Percentiles rank a stretch among this genome's conserved stretches.
phyloP scores from a whole-genome alignment of 306 rosid genomes.

The Quercus agrifolia region DNA sequence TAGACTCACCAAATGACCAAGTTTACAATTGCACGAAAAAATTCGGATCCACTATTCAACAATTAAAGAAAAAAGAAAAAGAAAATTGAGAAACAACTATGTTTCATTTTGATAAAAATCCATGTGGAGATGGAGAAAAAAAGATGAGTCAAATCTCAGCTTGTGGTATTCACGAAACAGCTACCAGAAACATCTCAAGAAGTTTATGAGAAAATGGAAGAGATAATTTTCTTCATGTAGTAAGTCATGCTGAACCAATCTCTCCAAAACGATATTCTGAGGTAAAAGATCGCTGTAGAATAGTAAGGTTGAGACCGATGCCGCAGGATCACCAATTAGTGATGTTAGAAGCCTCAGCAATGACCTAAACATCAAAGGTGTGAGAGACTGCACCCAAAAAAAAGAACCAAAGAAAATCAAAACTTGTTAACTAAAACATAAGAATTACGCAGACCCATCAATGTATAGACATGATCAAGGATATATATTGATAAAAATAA shows the following conservation, averaged over 20 bases:
- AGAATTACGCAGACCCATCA: too few species aligned
- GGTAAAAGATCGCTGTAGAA: constrained; percentile 67
- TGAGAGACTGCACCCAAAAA: constrained; percentile 46
- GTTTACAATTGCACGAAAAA: neutral
- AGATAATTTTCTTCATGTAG: constrained; percentile 48
- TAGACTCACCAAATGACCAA: neutral
- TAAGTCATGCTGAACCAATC: constrained; percentile 59
- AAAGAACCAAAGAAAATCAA: neutral
- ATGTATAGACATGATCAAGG: too few species aligned
- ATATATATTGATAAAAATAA: too few species aligned
- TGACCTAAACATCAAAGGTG: constrained; percentile 53
- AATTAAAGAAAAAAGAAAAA: neutral
- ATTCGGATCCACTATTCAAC: neutral
- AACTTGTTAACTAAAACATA: neutral
- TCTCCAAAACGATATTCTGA: constrained; percentile 33
- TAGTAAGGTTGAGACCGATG: constrained; percentile 51
- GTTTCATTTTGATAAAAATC: neutral
- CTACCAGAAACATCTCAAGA: constrained; percentile 47
- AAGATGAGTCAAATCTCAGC: neutral
- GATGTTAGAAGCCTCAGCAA: constrained; percentile 48
- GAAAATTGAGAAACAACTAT: neutral
- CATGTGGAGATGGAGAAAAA: neutral
- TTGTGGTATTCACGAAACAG: neutral
- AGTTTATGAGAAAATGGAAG: constrained; percentile 51
- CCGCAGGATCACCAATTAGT: constrained; percentile 46